Percentiles rank a stretch among this genome's conserved stretches.
Evolutionary conservation across 768 basidiomycete species (phyloP).

Genomic region (Suillus lakei): DNA sequence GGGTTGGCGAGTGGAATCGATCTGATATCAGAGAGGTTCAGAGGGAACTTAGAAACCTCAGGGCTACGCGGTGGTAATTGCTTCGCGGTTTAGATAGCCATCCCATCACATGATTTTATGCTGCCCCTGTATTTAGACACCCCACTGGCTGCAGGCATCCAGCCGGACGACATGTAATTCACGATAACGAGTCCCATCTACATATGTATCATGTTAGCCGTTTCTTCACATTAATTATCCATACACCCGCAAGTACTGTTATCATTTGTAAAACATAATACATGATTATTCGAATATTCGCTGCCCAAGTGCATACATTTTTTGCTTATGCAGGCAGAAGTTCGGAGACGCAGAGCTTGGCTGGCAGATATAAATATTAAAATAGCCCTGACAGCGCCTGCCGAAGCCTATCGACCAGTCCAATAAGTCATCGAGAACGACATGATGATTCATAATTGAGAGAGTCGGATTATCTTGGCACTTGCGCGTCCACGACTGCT

Average conservation of each 20-base stretch:
- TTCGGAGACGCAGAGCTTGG: too few relatives aligned
- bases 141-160: constrained; percentile 23
- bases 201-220: constrained; percentile 15
- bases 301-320: too few relatives aligned
- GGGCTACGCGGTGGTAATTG: neutral
- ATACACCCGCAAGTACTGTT: constrained; percentile 9
- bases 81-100: neutral
- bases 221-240: constrained; percentile 3
- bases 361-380: too few relatives aligned
- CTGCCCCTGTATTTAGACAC: neutral
- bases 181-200: constrained; percentile 9
- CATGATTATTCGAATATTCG: too few relatives aligned
- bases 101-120: neutral
- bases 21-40: constrained; percentile 44
- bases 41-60: constrained; percentile 38
- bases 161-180: constrained; percentile 6
- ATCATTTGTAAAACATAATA: constrained; percentile 10
- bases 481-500: too few relatives aligned
- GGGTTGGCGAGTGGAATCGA: constrained; percentile 49
- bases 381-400: too few relatives aligned
- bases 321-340: too few relatives aligned
- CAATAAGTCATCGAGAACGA: too few relatives aligned
- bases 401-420: too few relatives aligned
- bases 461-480: too few relatives aligned
- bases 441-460: too few relatives aligned